Conservation (phyloP, 768 basidiomycete genomes). For the Vararia minispora region DNA sequence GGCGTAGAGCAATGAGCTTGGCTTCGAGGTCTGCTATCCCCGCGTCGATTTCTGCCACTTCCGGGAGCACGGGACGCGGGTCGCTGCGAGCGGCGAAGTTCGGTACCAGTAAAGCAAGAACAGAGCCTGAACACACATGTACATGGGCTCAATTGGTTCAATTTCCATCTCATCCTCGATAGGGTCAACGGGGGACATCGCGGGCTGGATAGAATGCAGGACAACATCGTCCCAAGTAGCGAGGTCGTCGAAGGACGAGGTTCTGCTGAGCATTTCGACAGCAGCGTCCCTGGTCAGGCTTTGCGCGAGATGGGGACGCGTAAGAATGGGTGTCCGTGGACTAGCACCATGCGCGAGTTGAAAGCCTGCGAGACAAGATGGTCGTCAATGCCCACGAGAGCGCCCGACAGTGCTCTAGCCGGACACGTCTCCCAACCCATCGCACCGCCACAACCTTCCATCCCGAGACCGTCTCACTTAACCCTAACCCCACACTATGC, state of each 20-base stretch:
- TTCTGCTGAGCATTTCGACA: constrained; percentile 14
- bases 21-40: constrained; percentile 16
- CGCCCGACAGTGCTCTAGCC: too few relatives aligned
- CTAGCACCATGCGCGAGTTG: too few relatives aligned
- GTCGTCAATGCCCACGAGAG: too few relatives aligned
- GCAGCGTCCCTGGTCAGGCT: too few relatives aligned
- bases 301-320: too few relatives aligned
- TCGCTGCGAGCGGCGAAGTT: constrained; percentile 13
- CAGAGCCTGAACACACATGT: constrained; percentile 4
- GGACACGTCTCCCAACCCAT: too few relatives aligned
- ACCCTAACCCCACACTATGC: too few relatives aligned
- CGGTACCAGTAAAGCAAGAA: neutral
- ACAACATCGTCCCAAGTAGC: constrained; percentile 15
- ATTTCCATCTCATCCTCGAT: constrained; percentile 8
- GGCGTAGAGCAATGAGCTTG: constrained; percentile 15
- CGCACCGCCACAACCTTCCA: too few relatives aligned
- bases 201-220: constrained; percentile 7
- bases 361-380: too few relatives aligned
- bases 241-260: constrained; percentile 15
- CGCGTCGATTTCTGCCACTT: constrained; percentile 17
- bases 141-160: constrained; percentile 8
- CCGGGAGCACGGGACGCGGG: constrained; percentile 15
- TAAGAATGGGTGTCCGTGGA: too few relatives aligned
- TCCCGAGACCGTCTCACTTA: too few relatives aligned
- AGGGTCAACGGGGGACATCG: constrained; percentile 9